A percentile compares a stretch with the other conserved stretches of the same genome.
Evolutionary conservation across 768 basidiomycete species (phyloP).

Genomic region (Dentipellis sp.): DNA sequence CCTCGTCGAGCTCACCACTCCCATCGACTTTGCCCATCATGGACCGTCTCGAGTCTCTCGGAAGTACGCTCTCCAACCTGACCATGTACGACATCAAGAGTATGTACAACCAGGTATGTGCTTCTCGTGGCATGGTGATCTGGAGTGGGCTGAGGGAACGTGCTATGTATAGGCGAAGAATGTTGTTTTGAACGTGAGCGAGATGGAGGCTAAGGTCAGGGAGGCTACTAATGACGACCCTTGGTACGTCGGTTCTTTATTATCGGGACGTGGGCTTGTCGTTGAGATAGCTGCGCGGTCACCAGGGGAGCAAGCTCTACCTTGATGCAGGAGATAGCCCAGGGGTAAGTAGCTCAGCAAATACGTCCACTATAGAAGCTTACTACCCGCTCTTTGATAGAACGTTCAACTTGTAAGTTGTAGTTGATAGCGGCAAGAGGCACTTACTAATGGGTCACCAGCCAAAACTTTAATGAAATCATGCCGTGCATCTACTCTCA

Average conservation of each 20-base stretch:
- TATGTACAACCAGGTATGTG: constrained; percentile 87
- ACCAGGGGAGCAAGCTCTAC: constrained; percentile 94
- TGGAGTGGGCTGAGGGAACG: not conserved
- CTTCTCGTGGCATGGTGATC: not conserved
- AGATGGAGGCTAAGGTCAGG: constrained; percentile 21
- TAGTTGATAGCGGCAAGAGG: not conserved
- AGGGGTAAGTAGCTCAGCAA: constrained; percentile 54
- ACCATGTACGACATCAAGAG: constrained; percentile 91
- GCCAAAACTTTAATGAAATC: constrained; percentile 98
- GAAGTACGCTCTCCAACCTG: constrained; percentile 68
- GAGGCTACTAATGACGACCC: constrained; percentile 51
- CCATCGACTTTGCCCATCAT: constrained; percentile 31
- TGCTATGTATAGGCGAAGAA: constrained; percentile 68
- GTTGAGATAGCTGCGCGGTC: not conserved
- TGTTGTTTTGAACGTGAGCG: constrained; percentile 90
- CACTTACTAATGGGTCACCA: constrained; percentile 20
- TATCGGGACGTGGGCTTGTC: too few species aligned
- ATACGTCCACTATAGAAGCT: constrained; percentile 11
- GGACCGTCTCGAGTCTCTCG: constrained; percentile 74
- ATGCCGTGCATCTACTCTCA: constrained; percentile 95
- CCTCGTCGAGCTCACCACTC: not conserved
- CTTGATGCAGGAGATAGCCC: constrained; percentile 96
- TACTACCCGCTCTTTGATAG: constrained; percentile 31
- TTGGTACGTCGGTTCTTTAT: constrained; percentile 52
- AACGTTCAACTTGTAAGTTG: constrained; percentile 91